Conservation (phyloP, 371 early-diverging fungal genomes). For the Apophysomyces trapeziformis region DNA sequence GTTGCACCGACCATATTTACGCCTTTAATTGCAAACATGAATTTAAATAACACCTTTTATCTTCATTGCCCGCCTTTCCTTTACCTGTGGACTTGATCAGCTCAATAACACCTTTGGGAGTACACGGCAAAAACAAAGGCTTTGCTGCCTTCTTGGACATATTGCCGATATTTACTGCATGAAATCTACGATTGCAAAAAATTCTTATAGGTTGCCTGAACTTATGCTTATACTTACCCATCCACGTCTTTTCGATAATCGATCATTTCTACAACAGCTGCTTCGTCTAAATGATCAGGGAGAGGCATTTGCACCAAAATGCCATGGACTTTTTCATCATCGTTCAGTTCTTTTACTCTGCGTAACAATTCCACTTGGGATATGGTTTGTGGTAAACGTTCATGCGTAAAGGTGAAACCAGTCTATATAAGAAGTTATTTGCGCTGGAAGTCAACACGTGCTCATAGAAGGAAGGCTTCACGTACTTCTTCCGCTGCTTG, state of each 20-base stretch:
- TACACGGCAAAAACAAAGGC: constrained; percentile 91
- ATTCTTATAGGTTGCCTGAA: background rate
- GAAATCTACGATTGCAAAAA: constrained; percentile 60
- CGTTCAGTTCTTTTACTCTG: constrained; percentile 70
- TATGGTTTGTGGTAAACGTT: constrained; percentile 54
- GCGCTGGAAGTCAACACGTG: background rate
- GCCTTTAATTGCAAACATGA: background rate
- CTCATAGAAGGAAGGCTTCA: background rate
- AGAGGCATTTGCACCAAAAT: constrained; percentile 96
- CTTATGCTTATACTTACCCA: constrained; percentile 61
- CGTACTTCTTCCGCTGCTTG: constrained; percentile 83
- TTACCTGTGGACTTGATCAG: constrained; percentile 70
- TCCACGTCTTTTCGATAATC: constrained; percentile 92
- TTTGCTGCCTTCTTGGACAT: constrained; percentile 78
- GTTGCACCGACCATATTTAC: constrained; percentile 72
- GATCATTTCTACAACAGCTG: constrained; percentile 81
- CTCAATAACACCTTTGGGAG: constrained; percentile 90
- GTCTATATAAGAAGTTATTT: constrained; percentile 32
- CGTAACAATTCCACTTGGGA: constrained; percentile 57
- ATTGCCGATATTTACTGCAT: constrained; percentile 91
- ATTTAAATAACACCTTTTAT: too few relatives aligned
- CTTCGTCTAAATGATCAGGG: constrained; percentile 82
- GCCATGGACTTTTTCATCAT: constrained; percentile 82
- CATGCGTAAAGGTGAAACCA: constrained; percentile 62
- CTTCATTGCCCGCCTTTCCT: too few relatives aligned